These are phyloP conservation scores for Backusella westeae DNA, from an alignment of 192 early-diverging fungal genomes.

Conservation along the genomic window DNA sequence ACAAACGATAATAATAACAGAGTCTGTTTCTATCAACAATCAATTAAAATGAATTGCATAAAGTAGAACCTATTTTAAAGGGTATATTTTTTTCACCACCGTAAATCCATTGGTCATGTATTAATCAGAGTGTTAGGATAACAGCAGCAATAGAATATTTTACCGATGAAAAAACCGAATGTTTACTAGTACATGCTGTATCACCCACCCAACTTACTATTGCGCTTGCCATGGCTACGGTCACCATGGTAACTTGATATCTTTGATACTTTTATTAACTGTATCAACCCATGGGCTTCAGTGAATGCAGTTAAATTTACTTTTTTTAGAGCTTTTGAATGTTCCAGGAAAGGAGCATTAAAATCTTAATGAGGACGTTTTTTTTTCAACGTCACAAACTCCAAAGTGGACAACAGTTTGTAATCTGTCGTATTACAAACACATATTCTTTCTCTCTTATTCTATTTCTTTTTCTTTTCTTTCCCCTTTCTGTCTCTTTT, in stretches of 20 bases:
- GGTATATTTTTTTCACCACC: neutral
- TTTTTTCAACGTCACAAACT: slow-evolving; percentile 1
- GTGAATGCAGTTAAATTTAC: neutral
- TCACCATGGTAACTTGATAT: neutral
- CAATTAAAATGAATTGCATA: neutral
- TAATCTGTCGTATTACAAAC: neutral
- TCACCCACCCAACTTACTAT: neutral
- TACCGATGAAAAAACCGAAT: neutral
- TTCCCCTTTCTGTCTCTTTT: neutral
- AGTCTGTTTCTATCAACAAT: neutral
- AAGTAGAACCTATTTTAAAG: neutral
- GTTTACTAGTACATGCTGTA: neutral
- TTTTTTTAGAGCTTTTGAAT: neutral
- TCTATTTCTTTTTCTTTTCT: neutral
- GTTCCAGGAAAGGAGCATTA: neutral
- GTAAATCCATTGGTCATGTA: neutral
- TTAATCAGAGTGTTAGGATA: neutral
- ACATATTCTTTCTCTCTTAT: neutral
- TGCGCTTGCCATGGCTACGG: neutral
- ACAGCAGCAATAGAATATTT: neutral
- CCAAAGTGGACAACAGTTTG: neutral
- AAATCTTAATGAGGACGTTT: neutral
- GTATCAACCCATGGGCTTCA: neutral
- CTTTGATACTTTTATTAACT: neutral
- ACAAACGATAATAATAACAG: neutral